phyloP scores from a whole-genome alignment of 2,329 filamentous ascomycete genomes.

The Cladophialophora exuberans region DNA sequence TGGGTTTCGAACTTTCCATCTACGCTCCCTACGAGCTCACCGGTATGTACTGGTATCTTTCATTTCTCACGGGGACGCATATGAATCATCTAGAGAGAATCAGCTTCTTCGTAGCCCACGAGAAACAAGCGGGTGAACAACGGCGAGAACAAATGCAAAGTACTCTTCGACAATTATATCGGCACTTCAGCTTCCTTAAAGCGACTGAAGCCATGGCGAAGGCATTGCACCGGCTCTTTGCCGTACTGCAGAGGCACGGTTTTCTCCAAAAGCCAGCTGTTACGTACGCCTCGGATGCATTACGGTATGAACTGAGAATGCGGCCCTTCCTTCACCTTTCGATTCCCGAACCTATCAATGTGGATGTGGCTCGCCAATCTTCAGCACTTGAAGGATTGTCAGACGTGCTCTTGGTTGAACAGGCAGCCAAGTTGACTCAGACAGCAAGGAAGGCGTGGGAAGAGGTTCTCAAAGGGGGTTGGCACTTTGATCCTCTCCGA shows the following conservation, averaged over 20 bases:
- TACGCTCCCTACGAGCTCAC: constrained; percentile 84
- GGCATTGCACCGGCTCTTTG: constrained; percentile 64
- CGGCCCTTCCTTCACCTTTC: constrained; percentile 74
- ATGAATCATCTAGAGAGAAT: constrained; percentile 74
- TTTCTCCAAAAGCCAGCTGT: constrained; percentile 46
- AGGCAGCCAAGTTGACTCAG: constrained; percentile 43
- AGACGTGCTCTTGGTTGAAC: constrained; percentile 44
- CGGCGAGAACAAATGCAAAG: constrained; percentile 30
- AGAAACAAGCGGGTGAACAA: constrained; percentile 12
- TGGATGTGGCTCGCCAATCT: constrained; percentile 61
- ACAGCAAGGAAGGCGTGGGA: constrained; percentile 50
- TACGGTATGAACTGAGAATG: constrained; percentile 85
- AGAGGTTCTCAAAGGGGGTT: constrained; percentile 42
- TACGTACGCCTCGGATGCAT: constrained; percentile 67
- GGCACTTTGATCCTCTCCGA: constrained; percentile 36
- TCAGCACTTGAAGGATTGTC: constrained; percentile 48
- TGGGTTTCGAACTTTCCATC: constrained; percentile 91
- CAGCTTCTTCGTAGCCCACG: constrained; percentile 61
- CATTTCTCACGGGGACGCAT: constrained; percentile 70
- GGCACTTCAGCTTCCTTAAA: constrained; percentile 66
- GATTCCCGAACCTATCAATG: constrained; percentile 68
- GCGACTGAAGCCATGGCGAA: constrained; percentile 61
- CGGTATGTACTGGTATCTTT: constrained; percentile 89
- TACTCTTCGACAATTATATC: constrained; percentile 53
- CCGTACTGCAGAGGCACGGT: constrained; percentile 62